Evolutionary conservation across 148 eudicot genomes (phyloP), one percentile per base, ranked within the genome.

Genomic region (Nepenthes mirabilis): DNA sequence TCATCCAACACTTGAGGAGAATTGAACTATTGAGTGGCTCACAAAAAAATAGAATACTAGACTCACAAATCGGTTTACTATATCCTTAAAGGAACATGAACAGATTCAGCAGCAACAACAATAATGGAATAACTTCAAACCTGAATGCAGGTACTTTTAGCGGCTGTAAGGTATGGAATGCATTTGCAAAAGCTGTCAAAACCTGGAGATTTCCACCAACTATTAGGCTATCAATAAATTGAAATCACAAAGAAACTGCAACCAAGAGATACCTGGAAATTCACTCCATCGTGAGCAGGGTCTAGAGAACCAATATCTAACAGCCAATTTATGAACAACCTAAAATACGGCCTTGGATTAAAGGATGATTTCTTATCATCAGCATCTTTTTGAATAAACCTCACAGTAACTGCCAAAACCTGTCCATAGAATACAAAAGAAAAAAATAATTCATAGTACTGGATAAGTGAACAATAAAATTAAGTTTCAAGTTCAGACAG

Each of bases 101-200:
- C 45, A 40, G 45, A 40, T 40, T 40, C 0, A 8, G 8, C 45
- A 40, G 45, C 8, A 40, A 40, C 8, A 40, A 3, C 8, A 3
- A 40, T 3, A 40, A 49, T 49, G 52, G 3, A 49, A 49, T 49
- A n/a, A 49, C 11, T 49, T 23, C 35, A 47, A 12, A 63, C 99
- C 99, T 93, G 80, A 93, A 93, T 59, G 82, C 91, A 51, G 97
- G 97, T 36, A 93, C 80, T 83, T 81, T 86, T 56, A 89, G 83
- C 57, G 99, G 99, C 74, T 93, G 96, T 54, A 93, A 67, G 43
- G 85, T 83, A 71, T 86, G 97, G 64, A 93, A 93, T 36, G 95
- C 87, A 81, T 84, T 86, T 67, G 99, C 91, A 71, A 93, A 80
- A 71, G 85, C 87, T 59, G 89, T 79, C 74, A 93, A 65, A 63